Evolutionary conservation across 805 yeast genomes (phyloP), one percentile per base, ranked within the genome.

Genomic region (Sungouiozyma ichnusensis): DNA sequence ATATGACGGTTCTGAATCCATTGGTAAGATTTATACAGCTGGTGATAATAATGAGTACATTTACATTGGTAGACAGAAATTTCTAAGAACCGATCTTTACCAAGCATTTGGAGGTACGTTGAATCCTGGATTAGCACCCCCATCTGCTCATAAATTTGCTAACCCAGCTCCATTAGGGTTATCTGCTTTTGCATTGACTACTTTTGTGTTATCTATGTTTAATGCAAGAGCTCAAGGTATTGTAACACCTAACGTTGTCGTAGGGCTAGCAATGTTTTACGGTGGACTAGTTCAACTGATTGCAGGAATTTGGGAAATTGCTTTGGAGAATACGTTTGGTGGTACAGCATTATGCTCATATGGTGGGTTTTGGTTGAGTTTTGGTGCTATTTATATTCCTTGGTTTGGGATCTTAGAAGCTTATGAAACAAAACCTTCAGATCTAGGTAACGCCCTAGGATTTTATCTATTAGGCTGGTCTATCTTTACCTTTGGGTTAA

Each of bases 21-120:
- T 50, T 18, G 48, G 46, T 36, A 55, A 54, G 38, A 55, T 67
- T 18, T 54, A 48, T 44, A 63, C 66, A 2, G 48, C 62, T 7
- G 73, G 72, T 15, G 64, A 58, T 2, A 80, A 78, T 51, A 78
- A 77, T 33, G 81, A 81, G 36, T 79, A 76, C 56, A 70, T 85
- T 44, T 76, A 68, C 48, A 73, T 85, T 48, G 95, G 95, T 4
- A 71, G 77, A 51, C 78, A 81, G 48, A 78, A 74, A 59, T 85
- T 81, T 46, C 68, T 76, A 43, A 74, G 72, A 51, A 60, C 68
- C 40, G 90, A 82, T 39, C 66, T 82, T 43, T 62, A 66, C 39
- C 62, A 63, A 20, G 90, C 88, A 1, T 82, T 82, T 50, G 95
- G 94, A 61, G 95, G 95, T 79, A 72, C 81, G 16, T 65, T 83